Base-by-base conservation (phyloP, 2,329 filamentous ascomycete genomes). In the Cercospora citrullina region DNA sequence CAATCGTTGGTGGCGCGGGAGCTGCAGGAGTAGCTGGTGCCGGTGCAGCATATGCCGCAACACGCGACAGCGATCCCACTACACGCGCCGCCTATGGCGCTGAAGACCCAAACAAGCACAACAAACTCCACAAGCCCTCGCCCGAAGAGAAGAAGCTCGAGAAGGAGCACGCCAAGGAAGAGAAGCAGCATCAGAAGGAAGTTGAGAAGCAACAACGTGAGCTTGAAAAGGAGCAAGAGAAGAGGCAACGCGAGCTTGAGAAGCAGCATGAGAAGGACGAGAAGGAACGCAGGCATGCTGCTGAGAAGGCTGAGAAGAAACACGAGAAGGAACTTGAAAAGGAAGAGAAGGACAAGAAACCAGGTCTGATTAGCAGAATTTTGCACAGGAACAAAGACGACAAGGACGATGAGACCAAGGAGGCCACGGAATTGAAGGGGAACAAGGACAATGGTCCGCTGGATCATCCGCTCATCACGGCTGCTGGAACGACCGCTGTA, bases 341-440 rank as follows among this genome's bases (percentile, higher is more conserved):
- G 64, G 72, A 61, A 12, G 68, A 65, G 70, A 80, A 80, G 64
- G 77, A 80, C 61, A 74, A 78, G 72, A 78, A 77, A 64, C 72
- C 70, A 5, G 69, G 74, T 21, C 64, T 78, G 5, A 60, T 77
- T 8, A 65, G 74, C 58, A 70, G 67, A 12, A 75, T 78, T 42
- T 61, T 77, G 55, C 76, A 77, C 59, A 73, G 72, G 6, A 53
- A 69, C 63, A 72, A 72, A 66, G 66, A 74, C n/a, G 65, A 74
- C 36, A 63, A 71, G 16, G 67, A 73, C 21, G 42, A 53, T 2
- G 62, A 53, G 51, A 39, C 39, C 18, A 28, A 57, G 18, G 33
- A n/a, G 21, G 55, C 63, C 23, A 45, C 39, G 31, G 26, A 12
- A 12, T 21, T 64, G 45, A 60, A 64, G 28, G 59, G 64, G 31